phyloP scores from a whole-genome alignment of 176 grass and related monocot species.

The Ampelocalamus luodianensis region DNA sequence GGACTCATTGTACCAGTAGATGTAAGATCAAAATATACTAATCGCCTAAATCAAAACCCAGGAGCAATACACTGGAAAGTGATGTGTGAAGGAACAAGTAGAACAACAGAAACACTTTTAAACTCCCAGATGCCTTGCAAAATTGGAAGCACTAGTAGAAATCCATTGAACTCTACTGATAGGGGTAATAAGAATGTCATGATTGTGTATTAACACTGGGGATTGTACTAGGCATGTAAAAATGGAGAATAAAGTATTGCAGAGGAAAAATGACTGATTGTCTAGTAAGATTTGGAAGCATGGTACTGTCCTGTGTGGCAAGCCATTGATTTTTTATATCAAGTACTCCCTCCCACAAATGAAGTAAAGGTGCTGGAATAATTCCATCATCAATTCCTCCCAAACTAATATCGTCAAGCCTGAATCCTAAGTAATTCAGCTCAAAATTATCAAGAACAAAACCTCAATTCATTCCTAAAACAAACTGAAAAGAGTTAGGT shows the following conservation, averaged over 20 bases:
- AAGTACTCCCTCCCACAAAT: neutral
- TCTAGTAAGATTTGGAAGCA: neutral
- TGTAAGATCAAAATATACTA: neutral
- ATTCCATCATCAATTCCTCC: neutral
- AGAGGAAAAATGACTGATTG: neutral
- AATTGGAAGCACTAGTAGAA: neutral
- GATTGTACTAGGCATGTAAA: neutral
- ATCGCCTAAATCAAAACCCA: neutral
- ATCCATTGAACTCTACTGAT: neutral
- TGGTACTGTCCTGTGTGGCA: neutral
- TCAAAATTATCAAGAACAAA: neutral
- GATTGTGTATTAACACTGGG: neutral
- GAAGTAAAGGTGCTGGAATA: neutral
- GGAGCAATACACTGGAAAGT: neutral
- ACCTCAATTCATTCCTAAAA: neutral
- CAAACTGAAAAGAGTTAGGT: neutral
- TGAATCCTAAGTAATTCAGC: neutral
- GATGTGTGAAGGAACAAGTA: neutral
- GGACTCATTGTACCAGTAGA: neutral
- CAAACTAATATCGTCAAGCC: neutral
- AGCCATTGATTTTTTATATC: neutral
- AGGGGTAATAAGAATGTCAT: neutral
- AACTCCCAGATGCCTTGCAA: neutral
- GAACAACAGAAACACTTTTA: neutral
- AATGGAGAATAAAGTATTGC: neutral